Evolutionary conservation across 345 rosid species (phyloP).

Genomic region (Eutrema yunnanense): DNA sequence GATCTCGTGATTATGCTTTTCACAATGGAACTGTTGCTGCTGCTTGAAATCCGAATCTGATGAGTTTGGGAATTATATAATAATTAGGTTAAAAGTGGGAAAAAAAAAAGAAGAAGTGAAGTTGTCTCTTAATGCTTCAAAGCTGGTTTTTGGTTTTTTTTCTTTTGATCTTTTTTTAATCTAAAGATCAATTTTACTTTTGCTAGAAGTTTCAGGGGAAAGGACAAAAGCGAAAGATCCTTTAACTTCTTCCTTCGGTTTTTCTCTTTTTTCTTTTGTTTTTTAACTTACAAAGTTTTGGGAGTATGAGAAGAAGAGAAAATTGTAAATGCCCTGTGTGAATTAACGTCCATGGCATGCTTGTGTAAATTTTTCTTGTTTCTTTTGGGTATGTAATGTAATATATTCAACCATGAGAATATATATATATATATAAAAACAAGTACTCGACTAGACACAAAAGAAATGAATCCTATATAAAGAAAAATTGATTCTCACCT

Average conservation of each 20-base stretch:
- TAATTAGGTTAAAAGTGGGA: neutral
- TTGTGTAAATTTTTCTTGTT: neutral
- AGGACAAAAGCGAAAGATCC: constrained; percentile 7
- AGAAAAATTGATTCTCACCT: too few relatives aligned
- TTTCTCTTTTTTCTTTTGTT: neutral
- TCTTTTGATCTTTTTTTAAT: neutral
- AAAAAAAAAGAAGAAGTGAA: neutral
- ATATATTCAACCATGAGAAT: neutral
- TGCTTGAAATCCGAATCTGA: constrained; percentile 15
- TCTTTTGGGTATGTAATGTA: neutral
- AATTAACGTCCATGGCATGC: constrained; percentile 22
- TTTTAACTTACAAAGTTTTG: neutral
- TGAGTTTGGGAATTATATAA: neutral
- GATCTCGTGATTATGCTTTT: constrained; percentile 26
- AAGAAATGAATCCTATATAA: too few relatives aligned
- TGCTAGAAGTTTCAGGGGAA: constrained; percentile 1
- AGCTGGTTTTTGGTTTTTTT: constrained; percentile 9
- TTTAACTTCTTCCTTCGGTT: neutral
- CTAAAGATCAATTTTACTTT: constrained; percentile 3
- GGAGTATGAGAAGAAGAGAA: neutral
- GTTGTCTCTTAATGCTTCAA: neutral
- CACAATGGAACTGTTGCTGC: constrained; percentile 31
- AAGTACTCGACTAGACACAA: too few relatives aligned
- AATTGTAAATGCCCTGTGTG: constrained; percentile 25
- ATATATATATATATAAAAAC: neutral